Evolutionary conservation across 1,139 yeast species (phyloP), one percentile per base, ranked within the genome.

Genomic region (Nakaseomyces uthaithaninus): DNA sequence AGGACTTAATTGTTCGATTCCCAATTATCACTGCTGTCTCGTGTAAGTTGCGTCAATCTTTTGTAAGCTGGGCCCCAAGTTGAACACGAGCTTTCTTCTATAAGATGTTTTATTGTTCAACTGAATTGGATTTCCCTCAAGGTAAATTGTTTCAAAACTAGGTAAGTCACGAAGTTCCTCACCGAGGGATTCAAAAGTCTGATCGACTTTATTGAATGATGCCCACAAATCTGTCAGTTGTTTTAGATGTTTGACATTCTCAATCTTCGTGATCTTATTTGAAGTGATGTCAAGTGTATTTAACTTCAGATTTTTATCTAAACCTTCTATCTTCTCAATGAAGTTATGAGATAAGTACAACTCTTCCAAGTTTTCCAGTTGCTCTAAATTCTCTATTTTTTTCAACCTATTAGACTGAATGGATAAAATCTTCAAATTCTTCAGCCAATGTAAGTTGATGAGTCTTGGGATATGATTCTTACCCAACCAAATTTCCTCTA

Each of bases 91-190:
- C 59, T 91, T 91, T 56, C 94, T 77, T 55, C 96, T 72, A 59
- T 93, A 93, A 36, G 91, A 80, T 3, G 94, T 79, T 17, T 79
- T 77, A 50, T 82, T 82, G 20, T 74, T 63, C 23, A 67, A 55
- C 55, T 91, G 96, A 12, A 93, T 60, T 1, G 97, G 97, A 53
- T 89, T 91, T n/a, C 93, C 91, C 64, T 93, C 98, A 50, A 93
- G 77, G 57, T 93, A 93, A 5, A 93, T 95, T 0, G 95, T 86
- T 43, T 87, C 94, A 42, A 93, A 67, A 5, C 72, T 69, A 1
- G 77, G 74, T 42, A 86, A 66, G 31, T 66, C 67, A 12, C 80
- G 77, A 44, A 91, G 69, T 57, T 85, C 79, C 30, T 70, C 62
- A 36, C 76, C 78, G 35, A 93, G 65, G 43, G 86, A 81, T 35